Percentiles rank a stretch among this genome's conserved stretches.
Evolutionary conservation across 371 early-diverging fungal genomes (phyloP).

Genomic region (Furculomyces boomerangus): DNA sequence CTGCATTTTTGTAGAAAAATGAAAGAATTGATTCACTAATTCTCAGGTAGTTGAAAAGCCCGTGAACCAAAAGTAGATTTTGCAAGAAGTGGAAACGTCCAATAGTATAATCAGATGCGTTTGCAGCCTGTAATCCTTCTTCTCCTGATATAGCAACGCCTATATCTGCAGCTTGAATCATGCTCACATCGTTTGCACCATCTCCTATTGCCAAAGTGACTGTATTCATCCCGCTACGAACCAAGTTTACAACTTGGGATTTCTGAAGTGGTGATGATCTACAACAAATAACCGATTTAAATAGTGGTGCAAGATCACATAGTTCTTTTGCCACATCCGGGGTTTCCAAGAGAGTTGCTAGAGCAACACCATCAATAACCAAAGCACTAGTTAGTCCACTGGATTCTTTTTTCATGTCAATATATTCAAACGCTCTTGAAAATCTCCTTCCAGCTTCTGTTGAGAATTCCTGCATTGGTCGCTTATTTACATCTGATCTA

Average conservation of each 20-base stretch:
- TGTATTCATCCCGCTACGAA: constrained; percentile 52
- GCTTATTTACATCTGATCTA: background rate
- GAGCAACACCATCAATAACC: constrained; percentile 75
- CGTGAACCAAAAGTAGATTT: constrained; percentile 62
- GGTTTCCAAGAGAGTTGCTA: constrained; percentile 53
- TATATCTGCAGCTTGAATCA: constrained; percentile 90
- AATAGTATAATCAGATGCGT: constrained; percentile 82
- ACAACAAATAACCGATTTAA: constrained; percentile 85
- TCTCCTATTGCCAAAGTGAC: constrained; percentile 92
- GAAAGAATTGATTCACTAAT: constrained; percentile 77
- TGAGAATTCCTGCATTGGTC: background rate
- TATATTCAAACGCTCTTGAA: background rate
- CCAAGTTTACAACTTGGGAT: constrained; percentile 81
- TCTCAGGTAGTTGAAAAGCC: constrained; percentile 79
- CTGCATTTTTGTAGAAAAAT: constrained; percentile 86
- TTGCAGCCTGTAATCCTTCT: constrained; percentile 80
- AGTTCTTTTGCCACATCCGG: constrained; percentile 36
- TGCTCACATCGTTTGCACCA: constrained; percentile 93
- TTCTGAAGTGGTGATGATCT: constrained; percentile 94
- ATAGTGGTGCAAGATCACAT: constrained; percentile 57
- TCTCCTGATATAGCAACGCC: constrained; percentile 88
- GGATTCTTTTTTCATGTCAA: background rate
- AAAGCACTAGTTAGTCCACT: constrained; percentile 30
- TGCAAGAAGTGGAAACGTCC: constrained; percentile 79
- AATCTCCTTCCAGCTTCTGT: background rate